These are phyloP conservation scores for Castanea mollissima DNA, from an alignment of 306 rosid genomes.

Conservation along the genomic window DNA sequence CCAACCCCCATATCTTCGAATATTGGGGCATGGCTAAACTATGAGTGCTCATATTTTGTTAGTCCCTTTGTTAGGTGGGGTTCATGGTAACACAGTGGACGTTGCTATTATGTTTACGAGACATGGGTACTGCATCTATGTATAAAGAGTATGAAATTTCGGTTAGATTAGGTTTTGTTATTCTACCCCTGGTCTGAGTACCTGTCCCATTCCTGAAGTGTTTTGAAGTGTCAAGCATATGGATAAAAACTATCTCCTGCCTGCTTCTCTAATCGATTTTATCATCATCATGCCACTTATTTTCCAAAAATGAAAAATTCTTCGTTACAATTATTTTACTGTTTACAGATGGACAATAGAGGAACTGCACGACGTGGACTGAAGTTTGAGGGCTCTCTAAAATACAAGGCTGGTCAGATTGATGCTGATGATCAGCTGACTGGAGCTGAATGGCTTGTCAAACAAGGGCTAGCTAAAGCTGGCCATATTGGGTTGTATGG, in stretches of 20 bases:
- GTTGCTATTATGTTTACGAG: constrained; percentile 6
- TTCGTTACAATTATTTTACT: not conserved
- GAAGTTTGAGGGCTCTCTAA: constrained; percentile 71
- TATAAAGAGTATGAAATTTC: not conserved
- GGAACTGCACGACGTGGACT: constrained; percentile 90
- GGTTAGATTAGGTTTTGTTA: not conserved
- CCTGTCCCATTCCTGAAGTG: not conserved
- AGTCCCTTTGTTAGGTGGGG: not conserved
- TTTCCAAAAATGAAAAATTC: constrained; percentile 2
- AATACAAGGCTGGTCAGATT: constrained; percentile 57
- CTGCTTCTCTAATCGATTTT: not conserved
- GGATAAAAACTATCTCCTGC: not conserved
- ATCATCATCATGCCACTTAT: constrained; percentile 4
- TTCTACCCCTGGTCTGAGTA: constrained; percentile 8
- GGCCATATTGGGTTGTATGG: constrained; percentile 88
- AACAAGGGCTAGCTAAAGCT: constrained; percentile 66
- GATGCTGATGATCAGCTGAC: constrained; percentile 87
- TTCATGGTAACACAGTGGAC: constrained; percentile 10
- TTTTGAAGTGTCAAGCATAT: not conserved
- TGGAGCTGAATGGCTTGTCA: constrained; percentile 91
- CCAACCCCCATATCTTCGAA: not conserved
- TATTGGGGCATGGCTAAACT: constrained; percentile 10
- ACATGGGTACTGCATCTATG: constrained; percentile 7
- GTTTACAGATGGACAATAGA: constrained; percentile 82
- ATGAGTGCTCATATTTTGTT: not conserved